Percentiles rank a stretch among this genome's conserved stretches.
phyloP scores from a whole-genome alignment of 441 rosid genomes.

The Mallotus japonicus region DNA sequence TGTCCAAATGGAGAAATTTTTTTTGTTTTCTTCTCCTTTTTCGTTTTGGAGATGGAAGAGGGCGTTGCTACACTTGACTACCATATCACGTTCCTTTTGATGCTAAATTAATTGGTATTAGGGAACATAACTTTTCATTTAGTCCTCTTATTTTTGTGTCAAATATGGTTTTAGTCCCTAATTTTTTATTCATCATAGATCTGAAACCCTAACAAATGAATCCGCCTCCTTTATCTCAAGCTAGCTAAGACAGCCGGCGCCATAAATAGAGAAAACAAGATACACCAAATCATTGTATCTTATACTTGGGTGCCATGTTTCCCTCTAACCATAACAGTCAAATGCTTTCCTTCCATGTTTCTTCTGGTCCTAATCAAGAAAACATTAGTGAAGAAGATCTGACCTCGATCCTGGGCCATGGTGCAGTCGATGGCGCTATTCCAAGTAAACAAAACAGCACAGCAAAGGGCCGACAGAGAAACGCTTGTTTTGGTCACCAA shows the following conservation, averaged over 20 bases:
- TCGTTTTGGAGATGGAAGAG: too few relatives aligned
- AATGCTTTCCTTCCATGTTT: constrained; percentile 10
- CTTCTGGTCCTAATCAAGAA: constrained; percentile 14
- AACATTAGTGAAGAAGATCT: constrained; percentile 31
- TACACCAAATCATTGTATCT: background rate
- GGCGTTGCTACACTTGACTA: too few relatives aligned
- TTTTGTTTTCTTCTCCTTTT: too few relatives aligned
- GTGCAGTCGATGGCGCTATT: background rate
- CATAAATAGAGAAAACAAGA: background rate
- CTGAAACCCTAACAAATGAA: constrained; percentile 25
- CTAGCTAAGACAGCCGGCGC: too few relatives aligned
- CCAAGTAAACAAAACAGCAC: background rate
- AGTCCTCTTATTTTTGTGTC: too few relatives aligned
- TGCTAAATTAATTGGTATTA: too few relatives aligned
- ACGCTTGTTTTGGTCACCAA: background rate
- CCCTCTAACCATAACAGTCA: constrained; percentile 9
- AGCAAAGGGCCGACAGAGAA: constrained; percentile 16
- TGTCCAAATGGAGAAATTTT: too few relatives aligned
- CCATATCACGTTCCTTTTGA: too few relatives aligned
- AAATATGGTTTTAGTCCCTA: too few relatives aligned
- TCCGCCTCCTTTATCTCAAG: background rate
- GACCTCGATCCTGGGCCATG: background rate
- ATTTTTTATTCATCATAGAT: background rate
- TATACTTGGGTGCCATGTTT: background rate
- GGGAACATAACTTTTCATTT: too few relatives aligned